phyloP scores from a whole-genome alignment of 805 yeast species.

The Metschnikowia baotianmanensis region DNA sequence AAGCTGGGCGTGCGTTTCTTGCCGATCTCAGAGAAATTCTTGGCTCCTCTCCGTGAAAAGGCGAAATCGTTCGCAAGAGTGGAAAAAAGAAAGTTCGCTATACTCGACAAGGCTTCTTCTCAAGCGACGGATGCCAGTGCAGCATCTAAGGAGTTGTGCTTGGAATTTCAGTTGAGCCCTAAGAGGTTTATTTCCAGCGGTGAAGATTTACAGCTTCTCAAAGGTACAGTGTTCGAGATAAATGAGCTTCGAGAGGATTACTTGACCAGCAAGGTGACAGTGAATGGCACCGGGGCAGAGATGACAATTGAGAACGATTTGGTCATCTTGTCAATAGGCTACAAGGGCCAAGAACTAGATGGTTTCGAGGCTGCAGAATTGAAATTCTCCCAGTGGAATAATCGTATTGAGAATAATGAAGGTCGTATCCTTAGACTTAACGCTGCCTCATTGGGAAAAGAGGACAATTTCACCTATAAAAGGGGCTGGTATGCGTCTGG shows the following conservation, averaged over 20 bases:
- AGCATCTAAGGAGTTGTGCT: conserved; percentile 49
- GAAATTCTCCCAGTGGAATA: conserved; percentile 23
- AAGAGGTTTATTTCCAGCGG: conserved; percentile 43
- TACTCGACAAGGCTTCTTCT: conserved; percentile 50
- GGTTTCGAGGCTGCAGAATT: conserved; percentile 50
- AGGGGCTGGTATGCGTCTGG: conserved; percentile 76
- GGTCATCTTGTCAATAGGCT: conserved; percentile 81
- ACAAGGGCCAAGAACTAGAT: conserved; percentile 60
- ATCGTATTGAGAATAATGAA: conserved; percentile 31
- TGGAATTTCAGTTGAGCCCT: conserved; percentile 73
- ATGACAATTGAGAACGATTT: conserved; percentile 51
- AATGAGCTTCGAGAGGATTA: conserved; percentile 45
- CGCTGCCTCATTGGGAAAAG: conserved; percentile 15
- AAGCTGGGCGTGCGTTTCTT: conserved; percentile 47
- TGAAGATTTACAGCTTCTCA: conserved; percentile 35
- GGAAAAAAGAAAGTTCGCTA: conserved; percentile 61
- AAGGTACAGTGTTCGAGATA: conserved; percentile 47
- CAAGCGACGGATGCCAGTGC: background rate
- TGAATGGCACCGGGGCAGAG: conserved; percentile 35
- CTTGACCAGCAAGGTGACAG: conserved; percentile 21
- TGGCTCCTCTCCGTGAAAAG: conserved; percentile 26
- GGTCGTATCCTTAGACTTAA: conserved; percentile 29
- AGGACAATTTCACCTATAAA: conserved; percentile 24
- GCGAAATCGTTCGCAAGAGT: conserved; percentile 47
- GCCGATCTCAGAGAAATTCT: conserved; percentile 34